Percentiles rank a stretch among this genome's conserved stretches.
Evolutionary conservation across 768 basidiomycete species (phyloP).

Genomic region (Hygrocybe punicea): DNA sequence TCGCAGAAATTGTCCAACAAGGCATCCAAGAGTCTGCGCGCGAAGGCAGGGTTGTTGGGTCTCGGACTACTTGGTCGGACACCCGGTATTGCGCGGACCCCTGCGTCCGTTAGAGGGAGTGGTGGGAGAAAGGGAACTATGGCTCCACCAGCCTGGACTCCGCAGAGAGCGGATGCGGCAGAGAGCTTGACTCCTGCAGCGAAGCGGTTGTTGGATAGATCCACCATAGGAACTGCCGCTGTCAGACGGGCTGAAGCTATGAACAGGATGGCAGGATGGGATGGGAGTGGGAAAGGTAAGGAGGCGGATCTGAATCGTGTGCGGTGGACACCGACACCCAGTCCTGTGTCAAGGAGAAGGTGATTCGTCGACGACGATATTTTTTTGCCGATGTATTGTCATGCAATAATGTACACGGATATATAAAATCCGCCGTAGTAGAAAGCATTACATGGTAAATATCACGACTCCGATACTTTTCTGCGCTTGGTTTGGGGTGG

Average conservation of each 20-base stretch:
- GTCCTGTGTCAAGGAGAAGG: constrained; percentile 33
- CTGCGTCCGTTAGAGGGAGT: constrained; percentile 12
- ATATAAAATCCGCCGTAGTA: too few species aligned
- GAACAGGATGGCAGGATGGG: constrained; percentile 58
- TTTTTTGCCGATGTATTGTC: not conserved
- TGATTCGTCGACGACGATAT: constrained; percentile 9
- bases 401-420: not conserved
- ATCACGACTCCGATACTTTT: constrained; percentile 42
- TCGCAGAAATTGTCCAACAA: constrained; percentile 78
- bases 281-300: constrained; percentile 38
- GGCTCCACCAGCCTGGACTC: constrained; percentile 79
- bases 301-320: constrained; percentile 63
- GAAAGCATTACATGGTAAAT: not conserved
- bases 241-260: constrained; percentile 65
- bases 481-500: constrained; percentile 55
- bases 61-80: constrained; percentile 33
- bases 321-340: constrained; percentile 79
- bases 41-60: constrained; percentile 65
- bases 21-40: constrained; percentile 77
- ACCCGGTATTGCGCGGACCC: constrained; percentile 39
- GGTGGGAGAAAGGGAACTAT: constrained; percentile 52
- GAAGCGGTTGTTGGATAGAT: constrained; percentile 67
- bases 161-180: constrained; percentile 64
- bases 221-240: constrained; percentile 62
- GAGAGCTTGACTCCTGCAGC: constrained; percentile 88